Evolutionary conservation across 2,329 filamentous ascomycete genomes (phyloP), one percentile per base, ranked within the genome.

Genomic region (Parafenestella ontariensis): DNA sequence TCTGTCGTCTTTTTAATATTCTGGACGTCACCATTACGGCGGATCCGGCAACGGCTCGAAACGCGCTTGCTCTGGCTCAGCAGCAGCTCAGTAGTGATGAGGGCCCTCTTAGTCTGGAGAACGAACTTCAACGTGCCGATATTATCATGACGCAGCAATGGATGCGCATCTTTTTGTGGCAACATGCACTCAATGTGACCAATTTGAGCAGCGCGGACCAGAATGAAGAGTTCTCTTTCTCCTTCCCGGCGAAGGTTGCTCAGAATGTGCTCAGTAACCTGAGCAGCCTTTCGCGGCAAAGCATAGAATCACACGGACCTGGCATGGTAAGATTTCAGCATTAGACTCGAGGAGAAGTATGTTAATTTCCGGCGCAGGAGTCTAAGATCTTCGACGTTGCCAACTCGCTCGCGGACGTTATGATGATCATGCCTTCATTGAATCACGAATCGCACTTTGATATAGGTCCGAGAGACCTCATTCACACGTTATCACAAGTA

Each of bases 81-180:
- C 68, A 72, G 36, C 69, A 73, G 36, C 66, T 74, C 18, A 67
- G 60, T 33, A 65, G 65, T 40, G 72, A 74, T 15, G 61, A 68
- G 26, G 54, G 67, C 2, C 61, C 67, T 7, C 65, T 63, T 8
- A 65, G 61, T 46, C 58, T 73, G 1, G 62, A 71, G n/a, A 74
- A 73, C n/a, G 71, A 73, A 41, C 52, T 74, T 6, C 70, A 73
- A 46, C 63, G 72, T n/a, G 72, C 71, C 8, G 71, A 74, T 31
- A 74, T 74, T 5, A 71, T 70, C 0, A 74, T 74, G 70, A 74
- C 72, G 2, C 72, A 74, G 37, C 72, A 74, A 43, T 74, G 72
- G 72, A 73, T 74, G 72, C 66, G 72, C 6, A 73, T 74, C 3
- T 73, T 72, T 49, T 43, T 74, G 3, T 74, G 72, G 72, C 72